These are phyloP conservation scores for Verticillium zaregamsianum DNA, from an alignment of 2,329 filamentous ascomycete species.

Conservation along the genomic window DNA sequence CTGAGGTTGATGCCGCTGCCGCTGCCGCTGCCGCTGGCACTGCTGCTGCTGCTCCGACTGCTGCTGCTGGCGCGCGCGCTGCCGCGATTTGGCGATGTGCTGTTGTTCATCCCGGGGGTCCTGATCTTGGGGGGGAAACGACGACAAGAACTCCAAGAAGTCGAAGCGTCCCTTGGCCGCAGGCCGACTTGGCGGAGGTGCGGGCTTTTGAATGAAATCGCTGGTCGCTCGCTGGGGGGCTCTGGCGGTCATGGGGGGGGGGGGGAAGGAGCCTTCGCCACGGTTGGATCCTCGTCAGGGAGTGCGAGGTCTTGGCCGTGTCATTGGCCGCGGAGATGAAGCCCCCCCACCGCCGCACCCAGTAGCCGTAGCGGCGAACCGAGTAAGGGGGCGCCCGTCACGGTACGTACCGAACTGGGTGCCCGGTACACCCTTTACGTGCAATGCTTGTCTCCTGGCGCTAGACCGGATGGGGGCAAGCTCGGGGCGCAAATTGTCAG, in stretches of 20 bases:
- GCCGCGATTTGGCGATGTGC: neutral
- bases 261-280: neutral
- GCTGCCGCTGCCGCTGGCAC: neutral
- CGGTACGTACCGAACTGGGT: neutral
- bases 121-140: neutral
- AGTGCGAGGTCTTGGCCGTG: neutral
- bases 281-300: neutral
- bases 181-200: neutral
- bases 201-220: neutral
- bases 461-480: neutral
- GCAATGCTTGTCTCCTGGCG: neutral
- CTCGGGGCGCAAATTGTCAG: neutral
- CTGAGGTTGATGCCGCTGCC: neutral
- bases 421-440: neutral
- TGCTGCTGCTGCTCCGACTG: neutral
- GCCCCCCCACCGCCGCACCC: neutral
- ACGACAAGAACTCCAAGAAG: neutral
- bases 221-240: neutral
- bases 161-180: neutral
- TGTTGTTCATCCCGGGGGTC: slow-evolving; percentile 1
- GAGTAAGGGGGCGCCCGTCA: neutral
- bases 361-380: too few species aligned
- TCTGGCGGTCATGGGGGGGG: too few species aligned
- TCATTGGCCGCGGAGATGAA: neutral
- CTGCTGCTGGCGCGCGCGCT: neutral